Base-by-base conservation (phyloP, 2,329 filamentous ascomycete species). In the Phyllosticta paracitricarpa region DNA sequence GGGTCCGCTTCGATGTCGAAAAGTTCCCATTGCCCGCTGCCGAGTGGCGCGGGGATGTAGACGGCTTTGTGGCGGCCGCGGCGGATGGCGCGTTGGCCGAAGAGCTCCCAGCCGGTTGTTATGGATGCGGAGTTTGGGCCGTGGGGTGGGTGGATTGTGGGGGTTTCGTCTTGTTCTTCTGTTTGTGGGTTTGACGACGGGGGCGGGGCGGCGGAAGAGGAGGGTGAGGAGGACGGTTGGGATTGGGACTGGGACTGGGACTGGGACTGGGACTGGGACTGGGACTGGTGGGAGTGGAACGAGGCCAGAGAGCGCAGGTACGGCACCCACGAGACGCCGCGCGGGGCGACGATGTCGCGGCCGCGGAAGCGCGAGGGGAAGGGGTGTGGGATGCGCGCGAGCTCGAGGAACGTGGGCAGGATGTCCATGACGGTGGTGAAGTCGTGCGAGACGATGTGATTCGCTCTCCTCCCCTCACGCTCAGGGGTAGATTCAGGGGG, bases 21-120 rank as follows among this genome's bases (percentile, higher is more conserved):
- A n/a, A 64, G 53, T 56, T 65, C 64, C 64, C 63, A 64, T 19
- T 25, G 51, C 9, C 63, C 61, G 28, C 58, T 63, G 2, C 64
- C 63, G 33, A 26, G 55, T 9, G 64, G 64, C 12, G 56, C 54
- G 22, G 61, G 57, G n/a, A 65, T 62, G 24, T 54, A 63, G 19
- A 64, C 28, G 2, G 63, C 63, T 48, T 65, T 65, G 61, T 63
- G 63, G 19, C 56, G 30, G 6, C 63, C 63, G 28, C 59, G 48
- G 17, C 64, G 54, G 12, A 65, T 62, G 2, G 63, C 64, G 2
- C 63, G 40, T 25, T 55, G 54, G 7, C 64, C 63, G 17, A 65
- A 64, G 25, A 63, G 57, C 33, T 63, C 63, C 64, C 64, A 65
- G 1, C 62, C 64, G 9, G 54, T 60, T n/a, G 40, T 48, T 17